A percentile compares a stretch with the other conserved stretches of the same genome.
Evolutionary conservation across 163 green algal species (phyloP).

Genomic region (Chlamydomonas reinhardtii): DNA sequence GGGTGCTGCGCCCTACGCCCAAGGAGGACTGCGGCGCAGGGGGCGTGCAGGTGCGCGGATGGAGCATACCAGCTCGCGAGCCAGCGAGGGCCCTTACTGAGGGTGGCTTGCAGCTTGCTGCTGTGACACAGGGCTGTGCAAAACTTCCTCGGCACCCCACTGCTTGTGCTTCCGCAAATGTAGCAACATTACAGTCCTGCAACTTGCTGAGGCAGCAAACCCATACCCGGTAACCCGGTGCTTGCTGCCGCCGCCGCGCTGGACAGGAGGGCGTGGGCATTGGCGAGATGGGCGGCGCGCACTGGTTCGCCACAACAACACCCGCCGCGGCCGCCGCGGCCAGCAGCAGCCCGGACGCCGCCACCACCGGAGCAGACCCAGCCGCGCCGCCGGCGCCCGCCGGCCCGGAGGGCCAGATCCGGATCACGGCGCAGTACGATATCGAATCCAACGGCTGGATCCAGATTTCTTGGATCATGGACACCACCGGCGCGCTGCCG

Average conservation of each 20-base stretch:
- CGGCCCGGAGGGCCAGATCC: constrained; percentile 55
- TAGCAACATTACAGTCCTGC: no score
- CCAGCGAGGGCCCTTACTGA: no score
- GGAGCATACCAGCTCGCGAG: no score
- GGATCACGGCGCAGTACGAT: constrained; percentile 56
- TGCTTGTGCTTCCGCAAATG: no score
- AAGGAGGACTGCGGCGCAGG: no score
- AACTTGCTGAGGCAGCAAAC: no score
- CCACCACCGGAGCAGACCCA: neutral
- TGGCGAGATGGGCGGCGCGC: constrained; percentile 72
- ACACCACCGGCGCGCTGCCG: constrained; percentile 75
- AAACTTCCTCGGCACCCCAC: no score
- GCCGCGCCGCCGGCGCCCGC: neutral
- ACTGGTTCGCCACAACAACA: constrained; percentile 68
- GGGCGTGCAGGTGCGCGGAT: neutral
- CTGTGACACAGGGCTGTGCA: no score
- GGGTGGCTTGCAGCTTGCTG: no score
- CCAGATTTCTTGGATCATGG: constrained; percentile 69
- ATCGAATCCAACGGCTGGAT: constrained; percentile 53
- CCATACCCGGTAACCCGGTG: no score
- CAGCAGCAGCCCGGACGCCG: neutral
- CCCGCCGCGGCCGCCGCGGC: neutral
- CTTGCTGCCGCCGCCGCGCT: no score
- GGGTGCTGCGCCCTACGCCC: neutral
- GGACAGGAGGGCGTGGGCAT: constrained; percentile 59